Conservation (phyloP, 1,139 yeast genomes). For the Yamadazyma pseudoaaseri region DNA sequence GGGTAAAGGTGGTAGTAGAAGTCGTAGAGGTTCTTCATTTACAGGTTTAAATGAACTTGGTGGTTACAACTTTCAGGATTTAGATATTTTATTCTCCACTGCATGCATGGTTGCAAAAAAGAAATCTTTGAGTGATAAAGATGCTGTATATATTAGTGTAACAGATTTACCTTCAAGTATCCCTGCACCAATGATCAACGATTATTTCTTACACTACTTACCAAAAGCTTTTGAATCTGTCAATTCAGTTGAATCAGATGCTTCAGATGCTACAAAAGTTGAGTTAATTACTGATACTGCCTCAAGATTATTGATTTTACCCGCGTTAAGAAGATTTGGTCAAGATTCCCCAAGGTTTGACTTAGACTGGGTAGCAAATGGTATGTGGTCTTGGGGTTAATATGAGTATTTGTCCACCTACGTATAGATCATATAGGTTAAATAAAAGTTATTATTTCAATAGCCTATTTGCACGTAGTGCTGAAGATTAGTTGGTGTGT, state of each 20-base stretch:
- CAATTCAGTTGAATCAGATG: slow-evolving; percentile 13
- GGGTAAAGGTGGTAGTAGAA: slow-evolving; percentile 17
- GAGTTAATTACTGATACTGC: slow-evolving; percentile 25
- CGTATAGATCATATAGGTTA: too few species aligned
- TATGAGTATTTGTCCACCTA: too few species aligned
- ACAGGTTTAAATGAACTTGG: slow-evolving; percentile 41
- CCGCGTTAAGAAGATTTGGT: slow-evolving; percentile 39
- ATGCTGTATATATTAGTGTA: slow-evolving; percentile 21
- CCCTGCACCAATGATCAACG: slow-evolving; percentile 38
- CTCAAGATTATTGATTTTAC: slow-evolving; percentile 22
- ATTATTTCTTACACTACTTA: slow-evolving; percentile 36
- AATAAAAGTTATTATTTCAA: too few species aligned
- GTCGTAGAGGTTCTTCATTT: slow-evolving; percentile 37
- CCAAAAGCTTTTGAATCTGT: slow-evolving; percentile 20
- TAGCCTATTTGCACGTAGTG: too few species aligned
- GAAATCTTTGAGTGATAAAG: slow-evolving; percentile 16
- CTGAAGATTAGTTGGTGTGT: too few species aligned
- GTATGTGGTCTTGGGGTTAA: slow-evolving; percentile 32
- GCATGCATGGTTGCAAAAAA: slow-evolving; percentile 31
- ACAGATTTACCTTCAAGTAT: slow-evolving; percentile 36
- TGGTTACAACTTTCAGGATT: slow-evolving; percentile 43
- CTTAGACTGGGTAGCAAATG: slow-evolving; percentile 37
- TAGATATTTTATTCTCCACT: slow-evolving; percentile 33
- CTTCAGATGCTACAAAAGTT: slow-evolving; percentile 17
- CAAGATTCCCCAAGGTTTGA: slow-evolving; percentile 26